Conservation (phyloP, 306 rosid species). For the Rosa chinensis region DNA sequence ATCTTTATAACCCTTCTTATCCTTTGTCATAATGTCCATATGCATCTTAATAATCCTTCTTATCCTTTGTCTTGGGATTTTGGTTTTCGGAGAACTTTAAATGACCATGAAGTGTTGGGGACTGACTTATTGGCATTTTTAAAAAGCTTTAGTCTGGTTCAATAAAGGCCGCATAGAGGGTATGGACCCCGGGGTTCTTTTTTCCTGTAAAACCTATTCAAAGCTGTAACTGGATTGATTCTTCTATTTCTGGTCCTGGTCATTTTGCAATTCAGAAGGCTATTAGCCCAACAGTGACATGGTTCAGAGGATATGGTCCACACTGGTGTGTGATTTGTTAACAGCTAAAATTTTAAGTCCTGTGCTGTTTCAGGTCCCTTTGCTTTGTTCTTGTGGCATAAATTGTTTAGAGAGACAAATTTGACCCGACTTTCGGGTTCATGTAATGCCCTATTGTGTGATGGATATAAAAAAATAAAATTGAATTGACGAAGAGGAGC, state of each 20-base stretch:
- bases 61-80: neutral
- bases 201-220: neutral
- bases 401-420: too few relatives aligned
- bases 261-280: too few relatives aligned
- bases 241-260: too few relatives aligned
- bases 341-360: too few relatives aligned
- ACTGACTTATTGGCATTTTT: neutral
- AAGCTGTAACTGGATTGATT: neutral
- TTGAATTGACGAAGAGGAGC: neutral
- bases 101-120: neutral
- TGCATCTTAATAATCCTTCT: neutral
- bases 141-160: neutral
- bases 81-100: neutral
- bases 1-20: neutral
- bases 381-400: too few relatives aligned
- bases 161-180: neutral
- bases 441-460: too few relatives aligned
- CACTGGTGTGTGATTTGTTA: too few relatives aligned
- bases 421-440: too few relatives aligned
- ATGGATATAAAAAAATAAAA: too few relatives aligned
- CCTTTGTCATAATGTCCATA: neutral
- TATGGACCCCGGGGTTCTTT: neutral
- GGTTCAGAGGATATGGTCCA: too few relatives aligned
- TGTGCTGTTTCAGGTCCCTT: too few relatives aligned
- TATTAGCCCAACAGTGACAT: too few relatives aligned